Evolutionary conservation across 352 stramenopile species (phyloP), one percentile per base, ranked within the genome.

Genomic region (Pythium grandisporangium): DNA sequence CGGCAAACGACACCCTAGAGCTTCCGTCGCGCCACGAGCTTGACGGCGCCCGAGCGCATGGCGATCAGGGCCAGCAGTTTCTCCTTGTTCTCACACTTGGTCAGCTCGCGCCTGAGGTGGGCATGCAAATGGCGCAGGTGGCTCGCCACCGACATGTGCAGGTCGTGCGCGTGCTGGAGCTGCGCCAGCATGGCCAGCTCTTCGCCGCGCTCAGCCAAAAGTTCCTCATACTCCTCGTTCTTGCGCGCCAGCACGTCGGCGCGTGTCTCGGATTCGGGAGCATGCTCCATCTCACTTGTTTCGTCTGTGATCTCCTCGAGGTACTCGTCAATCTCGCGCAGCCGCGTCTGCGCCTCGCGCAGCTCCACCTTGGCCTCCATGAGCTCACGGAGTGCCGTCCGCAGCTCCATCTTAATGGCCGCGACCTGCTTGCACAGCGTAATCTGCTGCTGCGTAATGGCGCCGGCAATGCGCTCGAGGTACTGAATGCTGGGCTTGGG

Each of bases 311-410:
- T 33, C 38, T 81, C 68, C 33, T 58, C 46, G 40, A 81, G 60
- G 47, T 72, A 71, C 41, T 58, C 58, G 22, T 84, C 70, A 40
- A 87, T 87, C 63, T 87, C 73, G 29, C 70, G 40, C 19, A 87
- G 60, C 0, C 73, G 70, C 12, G 55, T 37, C 12, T 65, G 54
- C 16, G 66, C 70, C 32, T 85, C 72, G 22, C 58, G 55, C 40
- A 81, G 58, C 48, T 85, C 72, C 29, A 63, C 60, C 33, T 68
- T 59, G 40, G 72, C 74, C 40, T 54, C 62, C 30, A 44, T 43
- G 46, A 85, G 52, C 14, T 70, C 66, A 25, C 51, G 37, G 24
- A 65, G 55, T 14, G 66, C 67, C 26, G 34, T 34, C 8, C 30
- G 40, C 6, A 85, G 34, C 29, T 83, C 58, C 14, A 48, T 42